Conservation (phyloP, 2,329 filamentous ascomycete genomes). For the Ambrosiella cleistominuta region DNA sequence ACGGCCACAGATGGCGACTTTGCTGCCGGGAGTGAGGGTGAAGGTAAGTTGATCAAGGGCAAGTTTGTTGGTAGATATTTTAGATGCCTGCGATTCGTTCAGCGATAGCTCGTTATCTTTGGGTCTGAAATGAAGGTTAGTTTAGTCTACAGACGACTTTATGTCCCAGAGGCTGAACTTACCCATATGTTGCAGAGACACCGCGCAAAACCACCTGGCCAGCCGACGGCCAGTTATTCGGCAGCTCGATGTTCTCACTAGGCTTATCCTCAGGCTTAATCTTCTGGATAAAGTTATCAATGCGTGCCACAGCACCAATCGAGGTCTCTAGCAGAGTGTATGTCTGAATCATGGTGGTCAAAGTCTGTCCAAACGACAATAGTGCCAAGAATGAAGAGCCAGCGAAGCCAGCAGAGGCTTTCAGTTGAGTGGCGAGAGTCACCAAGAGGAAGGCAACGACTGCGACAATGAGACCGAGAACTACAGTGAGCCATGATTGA, state of each 20-base stretch:
- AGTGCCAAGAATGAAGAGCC: conserved; percentile 24
- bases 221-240: conserved; percentile 18
- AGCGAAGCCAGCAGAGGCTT: conserved; percentile 21
- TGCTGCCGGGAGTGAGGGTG: conserved; percentile 19
- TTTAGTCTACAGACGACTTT: too few relatives aligned
- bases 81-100: not conserved
- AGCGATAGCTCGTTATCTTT: not conserved
- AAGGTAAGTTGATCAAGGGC: conserved; percentile 18
- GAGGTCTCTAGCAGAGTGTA: conserved; percentile 21
- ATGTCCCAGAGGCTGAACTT: not conserved
- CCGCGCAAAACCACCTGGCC: conserved; percentile 19
- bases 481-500: conserved; percentile 38
- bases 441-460: conserved; percentile 28
- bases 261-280: conserved; percentile 15
- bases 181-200: conserved; percentile 21
- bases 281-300: conserved; percentile 18
- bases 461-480: conserved; percentile 32
- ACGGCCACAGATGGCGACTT: conserved; percentile 22
- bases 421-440: conserved; percentile 27
- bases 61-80: conserved; percentile 12
- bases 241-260: conserved; percentile 14
- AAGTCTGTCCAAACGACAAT: conserved; percentile 20
- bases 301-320: conserved; percentile 17
- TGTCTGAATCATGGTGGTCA: conserved; percentile 18
- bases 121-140: too few relatives aligned